phyloP scores from a whole-genome alignment of 1,139 yeast species.

The Yamadazyma aaseri region DNA sequence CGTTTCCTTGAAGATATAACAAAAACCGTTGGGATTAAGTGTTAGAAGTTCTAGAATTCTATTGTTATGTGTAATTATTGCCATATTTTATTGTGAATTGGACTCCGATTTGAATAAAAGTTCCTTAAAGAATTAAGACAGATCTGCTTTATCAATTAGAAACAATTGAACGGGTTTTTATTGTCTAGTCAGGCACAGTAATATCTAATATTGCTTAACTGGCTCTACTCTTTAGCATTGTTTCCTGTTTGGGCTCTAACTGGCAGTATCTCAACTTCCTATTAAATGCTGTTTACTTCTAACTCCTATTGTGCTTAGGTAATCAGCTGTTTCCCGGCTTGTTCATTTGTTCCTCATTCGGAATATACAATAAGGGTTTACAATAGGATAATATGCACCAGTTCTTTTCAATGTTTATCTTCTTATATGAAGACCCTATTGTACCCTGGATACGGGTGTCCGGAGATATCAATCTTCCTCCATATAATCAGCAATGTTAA shows the following conservation, averaged over 20 bases:
- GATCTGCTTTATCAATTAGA: background rate
- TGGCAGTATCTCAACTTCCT: too few species aligned
- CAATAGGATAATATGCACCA: too few species aligned
- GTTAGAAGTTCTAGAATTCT: background rate
- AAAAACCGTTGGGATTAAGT: too few species aligned
- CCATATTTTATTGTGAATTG: background rate
- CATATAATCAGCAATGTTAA: too few species aligned
- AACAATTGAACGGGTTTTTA: constrained; percentile 11
- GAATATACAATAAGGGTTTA: background rate
- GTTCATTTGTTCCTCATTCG: background rate
- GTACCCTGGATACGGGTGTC: background rate
- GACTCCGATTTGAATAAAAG: too few species aligned
- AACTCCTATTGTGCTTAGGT: constrained; percentile 2
- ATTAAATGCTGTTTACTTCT: background rate
- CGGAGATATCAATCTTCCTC: background rate
- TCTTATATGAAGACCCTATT: background rate
- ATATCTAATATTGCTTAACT: too few species aligned
- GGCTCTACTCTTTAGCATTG: too few species aligned
- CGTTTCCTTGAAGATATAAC: too few species aligned
- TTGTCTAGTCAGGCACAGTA: constrained; percentile 5
- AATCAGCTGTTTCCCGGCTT: background rate
- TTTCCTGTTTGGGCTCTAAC: too few species aligned
- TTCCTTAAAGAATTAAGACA: too few species aligned
- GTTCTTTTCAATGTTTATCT: background rate
- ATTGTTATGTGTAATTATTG: background rate